Percentiles rank a stretch among this genome's conserved stretches.
These are phyloP conservation scores for Puccinia triticina DNA, from an alignment of 1,284 basidiomycete species.

Conservation along the genomic window DNA sequence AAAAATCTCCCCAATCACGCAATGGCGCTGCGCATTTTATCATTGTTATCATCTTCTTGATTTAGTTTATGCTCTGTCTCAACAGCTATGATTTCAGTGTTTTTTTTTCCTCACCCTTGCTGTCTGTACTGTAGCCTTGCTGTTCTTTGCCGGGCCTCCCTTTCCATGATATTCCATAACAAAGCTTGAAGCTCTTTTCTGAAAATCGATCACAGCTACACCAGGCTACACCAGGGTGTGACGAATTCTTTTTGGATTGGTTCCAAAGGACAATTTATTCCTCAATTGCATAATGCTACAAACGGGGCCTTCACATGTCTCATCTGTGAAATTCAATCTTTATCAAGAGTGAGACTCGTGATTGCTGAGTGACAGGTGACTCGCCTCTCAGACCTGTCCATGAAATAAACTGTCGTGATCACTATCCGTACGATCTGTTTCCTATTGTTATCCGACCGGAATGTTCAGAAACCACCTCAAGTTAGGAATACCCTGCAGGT, in stretches of 20 bases:
- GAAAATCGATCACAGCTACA: too few relatives aligned
- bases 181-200: too few relatives aligned
- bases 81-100: too few relatives aligned
- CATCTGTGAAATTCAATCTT: background rate
- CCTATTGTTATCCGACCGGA: background rate
- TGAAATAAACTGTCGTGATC: background rate
- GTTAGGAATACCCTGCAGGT: background rate
- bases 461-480: background rate
- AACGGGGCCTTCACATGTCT: too few relatives aligned
- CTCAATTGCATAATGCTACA: too few relatives aligned
- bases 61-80: too few relatives aligned
- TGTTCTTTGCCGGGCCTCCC: background rate
- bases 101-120: too few relatives aligned
- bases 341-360: background rate
- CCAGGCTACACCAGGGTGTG: too few relatives aligned
- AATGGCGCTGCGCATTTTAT: background rate
- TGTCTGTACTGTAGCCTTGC: background rate
- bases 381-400: background rate
- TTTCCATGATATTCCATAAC: too few relatives aligned
- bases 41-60: background rate
- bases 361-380: background rate
- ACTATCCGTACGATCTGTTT: too few relatives aligned
- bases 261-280: too few relatives aligned
- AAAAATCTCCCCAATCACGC: background rate
- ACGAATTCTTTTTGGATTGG: too few relatives aligned